These are phyloP conservation scores for Trametes sanguinea DNA, from an alignment of 768 basidiomycete species.

Conservation along the genomic window DNA sequence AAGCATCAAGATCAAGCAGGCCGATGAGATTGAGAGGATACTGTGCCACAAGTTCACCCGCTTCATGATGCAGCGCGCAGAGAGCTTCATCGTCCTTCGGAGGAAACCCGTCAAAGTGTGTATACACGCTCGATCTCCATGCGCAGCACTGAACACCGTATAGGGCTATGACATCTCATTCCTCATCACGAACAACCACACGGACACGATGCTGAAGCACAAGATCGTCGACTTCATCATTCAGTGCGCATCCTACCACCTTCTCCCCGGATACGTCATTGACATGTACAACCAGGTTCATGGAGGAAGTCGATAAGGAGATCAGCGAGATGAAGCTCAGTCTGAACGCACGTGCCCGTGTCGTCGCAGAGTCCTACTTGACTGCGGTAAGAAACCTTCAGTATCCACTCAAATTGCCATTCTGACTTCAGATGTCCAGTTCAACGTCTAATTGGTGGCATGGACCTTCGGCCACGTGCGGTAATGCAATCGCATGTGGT, in stretches of 20 bases:
- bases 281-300: conserved; percentile 60
- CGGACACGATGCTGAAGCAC: conserved; percentile 99
- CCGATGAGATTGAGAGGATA: conserved; percentile 97
- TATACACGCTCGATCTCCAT: conserved; percentile 7
- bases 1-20: conserved; percentile 98
- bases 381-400: conserved; percentile 63
- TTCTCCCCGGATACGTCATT: not conserved
- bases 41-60: conserved; percentile 97
- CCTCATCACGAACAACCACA: conserved; percentile 94
- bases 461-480: not conserved
- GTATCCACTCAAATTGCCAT: not conserved
- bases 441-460: conserved; percentile 8
- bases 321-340: conserved; percentile 99
- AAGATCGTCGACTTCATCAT: conserved; percentile 99
- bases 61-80: conserved; percentile 99
- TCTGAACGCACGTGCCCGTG: conserved; percentile 93
- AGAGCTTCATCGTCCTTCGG: conserved; percentile 94
- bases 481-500: not conserved
- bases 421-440: not conserved
- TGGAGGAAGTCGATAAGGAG: conserved; percentile 99
- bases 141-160: not conserved
- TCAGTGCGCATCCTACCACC: conserved; percentile 52
- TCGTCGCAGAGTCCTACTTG: conserved; percentile 95
- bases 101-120: conserved; percentile 88
- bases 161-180: conserved; percentile 99